Conservation (phyloP, 75 land plant species). For the Pinus taeda region DNA sequence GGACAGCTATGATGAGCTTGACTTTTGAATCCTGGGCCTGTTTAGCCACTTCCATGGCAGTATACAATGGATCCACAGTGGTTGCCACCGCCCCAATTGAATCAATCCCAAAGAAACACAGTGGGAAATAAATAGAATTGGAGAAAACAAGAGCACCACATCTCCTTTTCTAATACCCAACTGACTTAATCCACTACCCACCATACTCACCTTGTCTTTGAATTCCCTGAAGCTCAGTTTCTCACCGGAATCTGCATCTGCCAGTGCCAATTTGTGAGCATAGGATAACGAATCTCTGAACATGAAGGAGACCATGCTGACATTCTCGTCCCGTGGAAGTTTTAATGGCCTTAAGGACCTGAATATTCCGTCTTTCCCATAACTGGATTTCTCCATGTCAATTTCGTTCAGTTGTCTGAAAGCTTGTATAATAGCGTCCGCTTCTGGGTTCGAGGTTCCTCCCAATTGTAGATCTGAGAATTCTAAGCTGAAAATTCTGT, state of each 20-base stretch:
- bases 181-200: constrained; percentile 16
- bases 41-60: constrained; percentile 44
- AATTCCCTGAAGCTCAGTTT: constrained; percentile 39
- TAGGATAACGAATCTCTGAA: constrained; percentile 28
- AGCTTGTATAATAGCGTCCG: no score
- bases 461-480: no score
- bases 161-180: constrained; percentile 52
- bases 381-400: constrained; percentile 28
- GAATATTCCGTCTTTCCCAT: constrained; percentile 38
- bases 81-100: constrained; percentile 60
- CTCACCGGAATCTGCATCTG: constrained; percentile 45
- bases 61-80: constrained; percentile 63
- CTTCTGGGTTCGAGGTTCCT: no score
- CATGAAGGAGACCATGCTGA: constrained; percentile 39
- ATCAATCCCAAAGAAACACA: constrained; percentile 43
- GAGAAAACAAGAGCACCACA: constrained; percentile 56
- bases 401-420: background rate
- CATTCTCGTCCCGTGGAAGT: constrained; percentile 17
- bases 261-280: constrained; percentile 40
- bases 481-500: no score
- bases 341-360: constrained; percentile 25
- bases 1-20: constrained; percentile 51
- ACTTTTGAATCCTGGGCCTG: constrained; percentile 47
- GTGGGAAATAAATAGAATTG: constrained; percentile 50
- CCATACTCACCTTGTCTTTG: constrained; percentile 11